Base-by-base conservation (phyloP, 805 yeast species). In the Cyberlindnera maclurae region DNA sequence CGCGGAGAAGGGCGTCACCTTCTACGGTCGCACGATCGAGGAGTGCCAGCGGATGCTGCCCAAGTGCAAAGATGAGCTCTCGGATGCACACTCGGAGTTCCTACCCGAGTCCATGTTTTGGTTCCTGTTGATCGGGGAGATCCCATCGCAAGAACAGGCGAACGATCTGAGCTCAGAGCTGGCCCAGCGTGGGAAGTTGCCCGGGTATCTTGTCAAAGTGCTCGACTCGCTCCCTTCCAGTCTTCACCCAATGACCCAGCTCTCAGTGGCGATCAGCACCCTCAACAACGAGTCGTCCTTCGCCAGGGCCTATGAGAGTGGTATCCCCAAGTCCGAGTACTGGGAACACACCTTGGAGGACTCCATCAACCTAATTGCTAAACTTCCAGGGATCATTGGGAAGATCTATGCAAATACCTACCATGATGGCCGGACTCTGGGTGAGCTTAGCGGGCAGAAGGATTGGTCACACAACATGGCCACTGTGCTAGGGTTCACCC, bases 161-260 rank as follows among this genome's bases (percentile, higher is more conserved):
- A 64, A 68, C 45, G 70, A 65, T 33, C 66, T 82, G 43, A 68
- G 77, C 30, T 68, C 64, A 47, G 84, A 78, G 51, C 67, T 82
- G 47, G 87, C 84, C 38, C 71, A 73, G 20, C 73, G 79, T 57
- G 77, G 79, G 32, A 71, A 70, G 37, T 65, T 82, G 48, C 93
- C 93, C 43, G 72, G 67, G 47, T 76, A 78, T 59, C 75, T 79
- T 33, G 70, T 64, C 54, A 75, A 71, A 51, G 62, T 79, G 38
- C 64, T 82, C 46, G 82, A 77, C 64, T 61, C 70, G 36, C 69
- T 81, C 43, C 93, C 93, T 39, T 58, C 71, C 15, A 70, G 75
- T 49, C 67, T 82, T 58, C 93, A 82, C 62, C 93, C 93, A 57
- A 82, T 82, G 93, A 81, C 90, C 24, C 93, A 82, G 60, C 69